Evolutionary conservation across 192 early-diverging fungal genomes (phyloP).

Genomic region (Phycomyces nitens): DNA sequence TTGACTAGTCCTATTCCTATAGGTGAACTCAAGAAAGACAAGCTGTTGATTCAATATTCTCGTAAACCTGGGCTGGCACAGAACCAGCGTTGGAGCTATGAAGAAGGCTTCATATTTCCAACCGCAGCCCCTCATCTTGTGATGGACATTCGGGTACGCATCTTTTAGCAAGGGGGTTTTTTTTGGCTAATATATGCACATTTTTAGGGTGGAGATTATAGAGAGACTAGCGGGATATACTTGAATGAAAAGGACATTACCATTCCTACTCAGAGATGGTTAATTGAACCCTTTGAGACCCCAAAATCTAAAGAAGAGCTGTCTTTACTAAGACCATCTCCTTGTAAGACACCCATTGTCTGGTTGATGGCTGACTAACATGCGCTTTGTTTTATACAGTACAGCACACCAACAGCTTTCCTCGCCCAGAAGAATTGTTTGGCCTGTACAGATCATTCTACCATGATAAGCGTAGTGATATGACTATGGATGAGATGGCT

Average conservation of each 20-base stretch:
- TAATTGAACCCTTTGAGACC: slow-evolving; percentile 24
- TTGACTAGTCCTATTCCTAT: not conserved
- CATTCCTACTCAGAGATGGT: slow-evolving; percentile 19
- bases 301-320: slow-evolving; percentile 23
- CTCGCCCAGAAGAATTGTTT: slow-evolving; percentile 22
- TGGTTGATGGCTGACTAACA: not conserved
- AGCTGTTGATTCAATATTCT: slow-evolving; percentile 25
- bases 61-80: slow-evolving; percentile 30
- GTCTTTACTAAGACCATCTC: slow-evolving; percentile 20
- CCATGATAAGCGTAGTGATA: not conserved
- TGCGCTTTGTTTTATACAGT: not conserved
- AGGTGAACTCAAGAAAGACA: slow-evolving; percentile 23
- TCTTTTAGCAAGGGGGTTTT: too few species aligned
- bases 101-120: slow-evolving; percentile 23
- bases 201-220: slow-evolving; percentile 27
- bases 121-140: slow-evolving; percentile 18
- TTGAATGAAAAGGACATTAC: slow-evolving; percentile 9
- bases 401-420: slow-evolving; percentile 16
- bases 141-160: slow-evolving; percentile 17
- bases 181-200: too few species aligned
- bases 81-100: slow-evolving; percentile 25
- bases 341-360: not conserved
- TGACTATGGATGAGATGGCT: slow-evolving; percentile 12
- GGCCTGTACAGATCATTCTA: slow-evolving; percentile 19
- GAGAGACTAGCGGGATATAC: slow-evolving; percentile 11